Evolutionary conservation across 2,329 filamentous ascomycete genomes (phyloP).

Genomic region (Ramularia endophylla): DNA sequence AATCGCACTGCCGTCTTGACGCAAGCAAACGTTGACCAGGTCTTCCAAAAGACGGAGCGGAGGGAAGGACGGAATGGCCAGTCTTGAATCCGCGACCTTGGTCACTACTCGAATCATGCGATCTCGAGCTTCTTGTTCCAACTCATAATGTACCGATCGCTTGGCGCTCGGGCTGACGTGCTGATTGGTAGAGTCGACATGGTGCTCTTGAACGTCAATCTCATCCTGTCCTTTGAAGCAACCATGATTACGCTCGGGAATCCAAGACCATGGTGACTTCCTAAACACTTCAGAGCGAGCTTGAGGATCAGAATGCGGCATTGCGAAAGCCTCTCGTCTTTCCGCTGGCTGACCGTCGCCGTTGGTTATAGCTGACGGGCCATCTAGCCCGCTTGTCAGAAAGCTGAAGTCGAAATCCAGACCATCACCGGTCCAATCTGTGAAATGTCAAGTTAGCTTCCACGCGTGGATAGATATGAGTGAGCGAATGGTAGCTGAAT

Average conservation of each 20-base stretch:
- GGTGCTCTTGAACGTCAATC: conserved; percentile 20
- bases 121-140: conserved; percentile 19
- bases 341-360: neutral
- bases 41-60: conserved; percentile 54
- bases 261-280: conserved; percentile 23
- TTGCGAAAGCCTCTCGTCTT: neutral
- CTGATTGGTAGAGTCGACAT: conserved; percentile 18
- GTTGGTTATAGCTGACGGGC: neutral
- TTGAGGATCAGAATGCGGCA: conserved; percentile 9
- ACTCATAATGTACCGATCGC: conserved; percentile 15
- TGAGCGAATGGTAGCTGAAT: no score
- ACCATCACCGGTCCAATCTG: conserved; percentile 17
- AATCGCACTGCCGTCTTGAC: conserved; percentile 48
- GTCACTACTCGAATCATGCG: conserved; percentile 25
- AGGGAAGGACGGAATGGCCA: conserved; percentile 53
- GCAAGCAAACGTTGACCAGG: conserved; percentile 53
- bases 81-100: conserved; percentile 21
- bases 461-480: no score
- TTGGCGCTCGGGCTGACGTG: conserved; percentile 19
- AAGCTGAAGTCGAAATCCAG: conserved; percentile 24
- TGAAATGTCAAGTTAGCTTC: no score
- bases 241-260: conserved; percentile 17
- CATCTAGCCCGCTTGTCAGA: conserved; percentile 16
- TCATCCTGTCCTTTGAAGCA: conserved; percentile 20
- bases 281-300: conserved; percentile 20